Conservation (phyloP, 768 basidiomycete genomes). For the Agaricus subrufescens region DNA sequence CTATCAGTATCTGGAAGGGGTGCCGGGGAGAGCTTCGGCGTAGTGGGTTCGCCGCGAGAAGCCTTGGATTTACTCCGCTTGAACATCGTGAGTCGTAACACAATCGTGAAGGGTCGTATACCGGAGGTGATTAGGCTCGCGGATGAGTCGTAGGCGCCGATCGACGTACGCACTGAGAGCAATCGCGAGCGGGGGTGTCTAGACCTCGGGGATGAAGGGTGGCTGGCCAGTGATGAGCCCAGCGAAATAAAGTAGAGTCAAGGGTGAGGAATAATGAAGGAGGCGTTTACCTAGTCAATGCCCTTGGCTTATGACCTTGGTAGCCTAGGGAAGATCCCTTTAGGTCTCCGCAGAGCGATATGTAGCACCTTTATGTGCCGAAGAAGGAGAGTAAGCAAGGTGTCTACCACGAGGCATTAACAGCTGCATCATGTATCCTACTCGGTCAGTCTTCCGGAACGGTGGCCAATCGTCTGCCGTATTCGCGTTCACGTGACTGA, state of each 20-base stretch:
- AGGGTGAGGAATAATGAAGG: background rate
- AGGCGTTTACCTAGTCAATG: constrained; percentile 5
- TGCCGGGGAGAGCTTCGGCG: constrained; percentile 10
- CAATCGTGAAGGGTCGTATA: constrained; percentile 8
- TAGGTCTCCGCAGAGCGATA: constrained; percentile 1
- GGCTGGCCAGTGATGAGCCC: constrained; percentile 4
- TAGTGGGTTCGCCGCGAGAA: constrained; percentile 11
- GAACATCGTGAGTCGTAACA: constrained; percentile 11
- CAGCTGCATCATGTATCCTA: constrained; percentile 9
- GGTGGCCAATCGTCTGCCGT: constrained; percentile 4
- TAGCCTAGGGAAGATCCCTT: constrained; percentile 7
- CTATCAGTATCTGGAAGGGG: constrained; percentile 6
- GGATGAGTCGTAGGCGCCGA: constrained; percentile 4
- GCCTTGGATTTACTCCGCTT: constrained; percentile 10
- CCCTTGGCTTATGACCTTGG: constrained; percentile 7
- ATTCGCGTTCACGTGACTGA: background rate
- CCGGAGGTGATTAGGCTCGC: background rate
- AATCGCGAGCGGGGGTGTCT: constrained; percentile 1
- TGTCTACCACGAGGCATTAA: constrained; percentile 13
- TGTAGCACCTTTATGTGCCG: constrained; percentile 11
- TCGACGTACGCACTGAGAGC: constrained; percentile 6
- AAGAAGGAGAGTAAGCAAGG: constrained; percentile 8
- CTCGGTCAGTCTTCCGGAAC: constrained; percentile 7
- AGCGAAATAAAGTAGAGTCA: background rate
- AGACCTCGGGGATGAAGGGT: constrained; percentile 13